Conservation (phyloP, 768 basidiomycete species). For the Russula ochroleuca region DNA sequence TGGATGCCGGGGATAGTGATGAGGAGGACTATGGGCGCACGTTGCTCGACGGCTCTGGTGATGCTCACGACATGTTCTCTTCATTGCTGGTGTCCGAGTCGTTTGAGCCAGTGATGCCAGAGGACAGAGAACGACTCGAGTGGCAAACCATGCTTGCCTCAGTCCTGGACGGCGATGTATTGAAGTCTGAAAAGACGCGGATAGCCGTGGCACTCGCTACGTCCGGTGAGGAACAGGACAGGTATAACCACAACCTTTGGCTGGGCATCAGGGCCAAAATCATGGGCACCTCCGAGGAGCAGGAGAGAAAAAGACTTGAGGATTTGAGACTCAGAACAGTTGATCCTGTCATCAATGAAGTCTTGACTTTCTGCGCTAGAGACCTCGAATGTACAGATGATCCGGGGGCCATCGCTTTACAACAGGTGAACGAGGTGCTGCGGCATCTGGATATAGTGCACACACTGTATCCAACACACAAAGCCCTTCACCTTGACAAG, state of each 20-base stretch:
- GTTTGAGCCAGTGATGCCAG: constrained; percentile 60
- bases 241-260: constrained; percentile 73
- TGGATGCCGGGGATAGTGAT: constrained; percentile 69
- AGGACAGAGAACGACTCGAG: constrained; percentile 80
- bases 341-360: constrained; percentile 79
- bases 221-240: constrained; percentile 63
- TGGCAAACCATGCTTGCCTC: constrained; percentile 97
- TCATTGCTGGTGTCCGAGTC: constrained; percentile 57
- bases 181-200: constrained; percentile 91
- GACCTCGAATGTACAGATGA: constrained; percentile 39
- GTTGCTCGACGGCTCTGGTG: constrained; percentile 41
- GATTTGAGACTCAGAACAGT: constrained; percentile 78
- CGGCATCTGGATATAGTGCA: constrained; percentile 76
- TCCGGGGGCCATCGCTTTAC: constrained; percentile 45
- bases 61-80: constrained; percentile 49
- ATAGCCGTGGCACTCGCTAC: constrained; percentile 77
- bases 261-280: constrained; percentile 85
- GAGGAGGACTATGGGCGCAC: constrained; percentile 59
- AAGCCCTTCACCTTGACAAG: constrained; percentile 75
- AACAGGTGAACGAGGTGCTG: constrained; percentile 62
- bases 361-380: constrained; percentile 67
- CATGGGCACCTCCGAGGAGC: constrained; percentile 70
- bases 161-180: constrained; percentile 88
- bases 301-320: constrained; percentile 77
- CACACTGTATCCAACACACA: constrained; percentile 80